phyloP scores from a whole-genome alignment of 768 basidiomycete genomes.

The Flagelloscypha sp. region DNA sequence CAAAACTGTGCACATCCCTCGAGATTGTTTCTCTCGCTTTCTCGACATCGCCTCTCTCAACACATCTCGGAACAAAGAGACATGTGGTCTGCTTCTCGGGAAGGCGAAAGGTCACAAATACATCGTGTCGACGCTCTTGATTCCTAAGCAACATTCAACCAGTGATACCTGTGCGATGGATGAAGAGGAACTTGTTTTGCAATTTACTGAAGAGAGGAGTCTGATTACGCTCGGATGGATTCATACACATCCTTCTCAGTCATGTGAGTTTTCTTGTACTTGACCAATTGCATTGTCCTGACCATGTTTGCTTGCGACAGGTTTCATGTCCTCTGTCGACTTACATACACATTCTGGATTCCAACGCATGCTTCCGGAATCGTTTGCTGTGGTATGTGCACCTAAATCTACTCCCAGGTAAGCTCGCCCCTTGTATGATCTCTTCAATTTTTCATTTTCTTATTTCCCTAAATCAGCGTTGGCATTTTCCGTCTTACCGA shows the following conservation, averaged over 20 bases:
- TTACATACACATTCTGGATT: conserved; percentile 87
- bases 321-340: conserved; percentile 93
- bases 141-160: conserved; percentile 84
- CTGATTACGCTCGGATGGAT: conserved; percentile 93
- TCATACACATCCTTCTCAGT: conserved; percentile 87
- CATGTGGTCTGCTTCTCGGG: conserved; percentile 82
- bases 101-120: conserved; percentile 50
- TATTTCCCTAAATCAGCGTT: conserved; percentile 38
- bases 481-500: conserved; percentile 88
- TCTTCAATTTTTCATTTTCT: conserved; percentile 6
- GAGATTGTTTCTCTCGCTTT: conserved; percentile 68
- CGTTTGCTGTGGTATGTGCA: conserved; percentile 88
- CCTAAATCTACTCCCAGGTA: conserved; percentile 72
- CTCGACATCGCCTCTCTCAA: conserved; percentile 70
- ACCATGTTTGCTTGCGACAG: conserved; percentile 23
- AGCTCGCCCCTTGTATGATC: conserved; percentile 14
- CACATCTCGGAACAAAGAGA: conserved; percentile 73
- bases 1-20: conserved; percentile 61
- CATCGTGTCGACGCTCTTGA: conserved; percentile 71
- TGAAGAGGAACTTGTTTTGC: conserved; percentile 78
- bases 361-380: conserved; percentile 84
- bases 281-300: conserved; percentile 5
- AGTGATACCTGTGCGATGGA: conserved; percentile 92
- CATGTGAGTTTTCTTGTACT: conserved; percentile 40
- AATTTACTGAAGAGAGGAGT: conserved; percentile 74